phyloP scores from a whole-genome alignment of 345 rosid genomes.

The Camelina hispida region DNA sequence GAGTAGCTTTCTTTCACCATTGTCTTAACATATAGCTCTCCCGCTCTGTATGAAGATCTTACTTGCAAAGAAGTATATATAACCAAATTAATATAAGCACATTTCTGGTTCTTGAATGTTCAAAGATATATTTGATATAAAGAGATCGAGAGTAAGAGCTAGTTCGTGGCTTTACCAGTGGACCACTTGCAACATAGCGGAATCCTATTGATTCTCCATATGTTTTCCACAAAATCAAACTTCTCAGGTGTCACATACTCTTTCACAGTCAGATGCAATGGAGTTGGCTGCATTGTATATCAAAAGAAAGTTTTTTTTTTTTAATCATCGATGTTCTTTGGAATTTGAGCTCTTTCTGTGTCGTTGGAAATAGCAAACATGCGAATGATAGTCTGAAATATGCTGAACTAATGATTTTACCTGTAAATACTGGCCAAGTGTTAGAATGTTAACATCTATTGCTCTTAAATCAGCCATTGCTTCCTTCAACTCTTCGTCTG shows the following conservation, averaged over 20 bases:
- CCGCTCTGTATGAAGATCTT: constrained; percentile 94
- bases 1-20: constrained; percentile 78
- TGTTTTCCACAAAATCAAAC: constrained; percentile 88
- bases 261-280: constrained; percentile 91
- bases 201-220: constrained; percentile 97
- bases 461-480: constrained; percentile 92
- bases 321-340: neutral
- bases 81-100: constrained; percentile 20
- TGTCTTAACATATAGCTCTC: constrained; percentile 91
- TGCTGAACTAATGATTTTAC: constrained; percentile 37
- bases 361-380: neutral
- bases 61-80: constrained; percentile 57
- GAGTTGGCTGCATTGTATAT: constrained; percentile 79
- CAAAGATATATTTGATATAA: neutral
- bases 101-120: constrained; percentile 9
- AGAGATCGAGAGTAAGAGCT: neutral
- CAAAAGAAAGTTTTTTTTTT: neutral
- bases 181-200: constrained; percentile 96
- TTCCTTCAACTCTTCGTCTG: constrained; percentile 84
- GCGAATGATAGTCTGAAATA: neutral
- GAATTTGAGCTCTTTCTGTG: constrained; percentile 16
- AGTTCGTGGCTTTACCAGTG: constrained; percentile 65
- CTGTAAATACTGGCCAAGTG: constrained; percentile 98
- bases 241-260: constrained; percentile 95
- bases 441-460: constrained; percentile 85